Evolutionary conservation across 2,329 filamentous ascomycete species (phyloP).

Genomic region (Talaromyces atroroseus): DNA sequence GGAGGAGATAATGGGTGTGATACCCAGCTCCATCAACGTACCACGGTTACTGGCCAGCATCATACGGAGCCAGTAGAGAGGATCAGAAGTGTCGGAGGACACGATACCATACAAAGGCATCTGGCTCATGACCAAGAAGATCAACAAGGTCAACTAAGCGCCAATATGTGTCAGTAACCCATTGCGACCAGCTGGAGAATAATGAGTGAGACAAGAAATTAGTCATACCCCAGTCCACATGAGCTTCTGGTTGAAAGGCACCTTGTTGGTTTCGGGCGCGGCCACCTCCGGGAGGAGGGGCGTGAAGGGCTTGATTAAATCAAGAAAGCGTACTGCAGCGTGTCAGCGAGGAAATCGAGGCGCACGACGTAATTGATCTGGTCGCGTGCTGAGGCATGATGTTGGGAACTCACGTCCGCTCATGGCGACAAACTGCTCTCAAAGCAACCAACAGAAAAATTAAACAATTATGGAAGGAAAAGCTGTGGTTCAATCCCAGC

Average conservation of each 20-base stretch:
- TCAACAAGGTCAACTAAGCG: constrained; percentile 72
- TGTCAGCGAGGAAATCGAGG: constrained; percentile 20
- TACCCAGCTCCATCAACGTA: constrained; percentile 92
- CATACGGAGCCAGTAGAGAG: constrained; percentile 99
- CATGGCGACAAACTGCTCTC: constrained; percentile 46
- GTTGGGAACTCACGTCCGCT: constrained; percentile 50
- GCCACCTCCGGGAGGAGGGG: constrained; percentile 99
- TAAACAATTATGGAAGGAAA: constrained; percentile 17
- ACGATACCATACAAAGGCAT: constrained; percentile 99
- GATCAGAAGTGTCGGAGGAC: constrained; percentile 96
- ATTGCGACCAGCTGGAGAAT: constrained; percentile 6
- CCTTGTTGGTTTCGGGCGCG: constrained; percentile 87
- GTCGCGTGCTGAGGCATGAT: constrained; percentile 24
- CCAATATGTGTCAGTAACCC: constrained; percentile 19
- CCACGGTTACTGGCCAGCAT: constrained; percentile 99
- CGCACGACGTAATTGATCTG: constrained; percentile 17
- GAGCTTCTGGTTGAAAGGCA: constrained; percentile 97
- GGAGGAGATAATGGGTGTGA: constrained; percentile 98
- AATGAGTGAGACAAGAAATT: constrained; percentile 1
- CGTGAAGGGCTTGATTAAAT: constrained; percentile 99
- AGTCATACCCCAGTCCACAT: constrained; percentile 74
- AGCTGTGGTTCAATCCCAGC: constrained; percentile 30
- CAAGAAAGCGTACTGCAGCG: constrained; percentile 85
- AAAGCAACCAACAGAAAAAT: constrained; percentile 21
- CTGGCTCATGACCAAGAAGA: constrained; percentile 99